phyloP scores from a whole-genome alignment of 192 early-diverging fungal genomes.

The Podila horticola region DNA sequence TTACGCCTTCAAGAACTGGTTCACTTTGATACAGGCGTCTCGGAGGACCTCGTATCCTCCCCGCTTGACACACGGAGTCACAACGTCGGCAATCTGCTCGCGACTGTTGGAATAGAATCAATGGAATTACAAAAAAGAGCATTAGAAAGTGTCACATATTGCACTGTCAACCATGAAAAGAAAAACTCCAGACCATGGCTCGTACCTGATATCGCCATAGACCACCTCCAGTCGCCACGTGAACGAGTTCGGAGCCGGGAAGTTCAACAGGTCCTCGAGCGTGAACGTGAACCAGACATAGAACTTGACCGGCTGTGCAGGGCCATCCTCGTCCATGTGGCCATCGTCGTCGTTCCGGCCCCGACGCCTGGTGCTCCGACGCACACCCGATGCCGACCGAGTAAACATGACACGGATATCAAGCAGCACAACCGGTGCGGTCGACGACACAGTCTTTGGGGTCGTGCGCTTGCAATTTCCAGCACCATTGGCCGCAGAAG shows the following conservation, averaged over 20 bases:
- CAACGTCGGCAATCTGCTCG: constrained; percentile 21
- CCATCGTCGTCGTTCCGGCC: neutral
- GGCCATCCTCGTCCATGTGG: neutral
- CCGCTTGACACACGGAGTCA: constrained; percentile 26
- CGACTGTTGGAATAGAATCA: constrained; percentile 8
- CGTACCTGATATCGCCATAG: constrained; percentile 39
- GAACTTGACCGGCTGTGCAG: constrained; percentile 43
- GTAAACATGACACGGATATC: constrained; percentile 50
- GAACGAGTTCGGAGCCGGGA: constrained; percentile 35
- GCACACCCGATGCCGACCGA: constrained; percentile 9
- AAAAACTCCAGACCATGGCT: neutral
- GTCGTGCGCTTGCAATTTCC: neutral
- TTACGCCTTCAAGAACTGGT: constrained; percentile 28
- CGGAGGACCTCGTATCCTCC: constrained; percentile 35
- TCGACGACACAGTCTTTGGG: constrained; percentile 13
- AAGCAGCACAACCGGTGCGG: constrained; percentile 28
- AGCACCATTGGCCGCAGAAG: neutral
- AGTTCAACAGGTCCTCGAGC: constrained; percentile 32
- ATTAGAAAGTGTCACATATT: neutral
- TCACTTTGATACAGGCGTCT: constrained; percentile 34
- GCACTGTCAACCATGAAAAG: neutral
- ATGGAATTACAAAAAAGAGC: neutral
- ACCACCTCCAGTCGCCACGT: constrained; percentile 44
- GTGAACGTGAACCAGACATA: constrained; percentile 52
- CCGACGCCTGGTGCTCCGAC: constrained; percentile 3